Percentiles rank a stretch among this genome's conserved stretches.
These are phyloP conservation scores for Cunninghamia lanceolata DNA, from an alignment of 75 land plant species.

Conservation along the genomic window DNA sequence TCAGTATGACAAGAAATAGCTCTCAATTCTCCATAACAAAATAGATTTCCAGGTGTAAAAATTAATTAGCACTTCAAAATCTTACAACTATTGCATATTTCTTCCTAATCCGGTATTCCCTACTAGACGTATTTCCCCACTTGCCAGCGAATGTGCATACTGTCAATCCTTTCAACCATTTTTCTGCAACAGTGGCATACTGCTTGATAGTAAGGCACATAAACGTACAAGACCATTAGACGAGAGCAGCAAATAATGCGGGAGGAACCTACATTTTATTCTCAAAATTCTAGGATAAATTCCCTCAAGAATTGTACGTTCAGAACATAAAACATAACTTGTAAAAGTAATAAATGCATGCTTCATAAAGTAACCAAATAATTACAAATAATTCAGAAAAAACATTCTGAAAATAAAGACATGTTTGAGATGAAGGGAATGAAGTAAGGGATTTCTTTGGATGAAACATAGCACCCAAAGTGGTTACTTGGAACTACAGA, in stretches of 20 bases:
- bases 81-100: conserved; percentile 36
- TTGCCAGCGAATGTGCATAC: conserved; percentile 41
- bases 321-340: background rate
- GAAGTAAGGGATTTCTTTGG: background rate
- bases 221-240: background rate
- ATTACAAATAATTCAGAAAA: background rate
- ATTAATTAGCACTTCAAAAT: background rate
- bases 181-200: conserved; percentile 30
- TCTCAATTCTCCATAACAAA: background rate
- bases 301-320: background rate
- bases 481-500: background rate
- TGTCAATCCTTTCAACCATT: conserved; percentile 21
- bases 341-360: background rate
- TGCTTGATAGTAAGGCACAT: conserved; percentile 15
- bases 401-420: background rate
- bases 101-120: conserved; percentile 29
- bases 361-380: background rate
- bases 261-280: background rate
- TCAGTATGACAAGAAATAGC: background rate
- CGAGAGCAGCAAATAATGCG: background rate
- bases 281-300: background rate
- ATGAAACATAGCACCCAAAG: background rate
- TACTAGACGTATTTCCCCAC: conserved; percentile 34
- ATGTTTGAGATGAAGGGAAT: no score
- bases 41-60: background rate